phyloP scores from a whole-genome alignment of 352 stramenopile genomes.

The Pythium monospermum region DNA sequence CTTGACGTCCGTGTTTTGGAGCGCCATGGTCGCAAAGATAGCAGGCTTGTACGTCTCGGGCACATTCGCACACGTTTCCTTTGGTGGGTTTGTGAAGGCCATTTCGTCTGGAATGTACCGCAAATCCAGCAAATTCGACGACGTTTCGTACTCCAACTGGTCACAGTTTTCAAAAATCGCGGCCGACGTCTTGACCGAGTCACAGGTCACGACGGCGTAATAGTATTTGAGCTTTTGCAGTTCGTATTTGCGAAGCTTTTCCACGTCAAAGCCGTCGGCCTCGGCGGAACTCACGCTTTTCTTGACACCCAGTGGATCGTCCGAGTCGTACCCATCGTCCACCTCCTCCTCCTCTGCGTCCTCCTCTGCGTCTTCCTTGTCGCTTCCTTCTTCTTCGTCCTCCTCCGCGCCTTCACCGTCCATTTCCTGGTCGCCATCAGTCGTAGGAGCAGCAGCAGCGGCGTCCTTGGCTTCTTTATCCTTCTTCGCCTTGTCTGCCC shows the following conservation, averaged over 20 bases:
- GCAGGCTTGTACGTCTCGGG: slow-evolving; percentile 93
- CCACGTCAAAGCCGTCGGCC: slow-evolving; percentile 87
- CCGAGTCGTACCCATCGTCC: slow-evolving; percentile 56
- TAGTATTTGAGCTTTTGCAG: slow-evolving; percentile 98
- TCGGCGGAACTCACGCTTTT: slow-evolving; percentile 49
- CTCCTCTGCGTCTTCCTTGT: slow-evolving; percentile 22
- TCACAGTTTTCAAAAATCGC: slow-evolving; percentile 95
- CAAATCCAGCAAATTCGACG: slow-evolving; percentile 93
- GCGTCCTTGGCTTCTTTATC: background rate
- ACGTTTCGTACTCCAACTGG: slow-evolving; percentile 97
- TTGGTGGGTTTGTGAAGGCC: slow-evolving; percentile 82
- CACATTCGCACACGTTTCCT: slow-evolving; percentile 79
- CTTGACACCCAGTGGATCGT: slow-evolving; percentile 66
- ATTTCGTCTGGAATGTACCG: slow-evolving; percentile 92
- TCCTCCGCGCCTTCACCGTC: slow-evolving; percentile 21
- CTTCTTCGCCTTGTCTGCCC: slow-evolving; percentile 34
- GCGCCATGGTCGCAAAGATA: slow-evolving; percentile 91
- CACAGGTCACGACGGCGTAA: slow-evolving; percentile 95
- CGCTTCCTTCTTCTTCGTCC: slow-evolving; percentile 14
- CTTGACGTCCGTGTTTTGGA: slow-evolving; percentile 91
- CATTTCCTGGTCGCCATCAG: background rate
- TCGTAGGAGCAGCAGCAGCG: background rate
- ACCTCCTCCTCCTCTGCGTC: slow-evolving; percentile 22
- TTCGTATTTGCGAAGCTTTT: slow-evolving; percentile 96
- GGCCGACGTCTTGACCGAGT: slow-evolving; percentile 87